Base-by-base conservation (phyloP, 768 basidiomycete species). In the Tricholoma hemisulphureum region DNA sequence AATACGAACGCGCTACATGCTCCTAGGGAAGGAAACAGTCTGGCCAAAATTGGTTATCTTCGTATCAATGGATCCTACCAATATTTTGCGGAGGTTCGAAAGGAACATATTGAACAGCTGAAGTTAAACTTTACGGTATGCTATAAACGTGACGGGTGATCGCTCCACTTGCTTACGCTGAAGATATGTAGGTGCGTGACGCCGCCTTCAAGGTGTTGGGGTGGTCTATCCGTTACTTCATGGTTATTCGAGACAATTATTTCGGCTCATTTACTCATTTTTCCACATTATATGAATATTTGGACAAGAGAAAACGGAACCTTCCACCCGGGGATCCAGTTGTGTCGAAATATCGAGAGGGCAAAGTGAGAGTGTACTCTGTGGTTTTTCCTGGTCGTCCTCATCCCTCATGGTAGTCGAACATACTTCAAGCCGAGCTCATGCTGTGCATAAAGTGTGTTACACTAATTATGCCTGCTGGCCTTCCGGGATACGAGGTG, bases 201-300 rank as follows among this genome's bases (percentile, higher is more conserved):
- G 67, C 86, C 31, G 74, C 82, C 8, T 88, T 87, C 73, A 90
- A 88, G 68, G 76, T 80, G 1, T 74, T 93, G 53, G 95, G 94
- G 21, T 97, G 95, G 95, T 86, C 86, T 2, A 82, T 95, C 58
- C 85, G 95, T 34, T 87, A 93, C 66, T 80, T 96, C 62, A 90
- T 98, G 85, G 84, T 88, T 37, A 67, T 97, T 57, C 86, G 89
- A 46, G 93, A 96, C 66, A 98, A 98, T 71, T 98, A 98, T 71
- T 85, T 98, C 51, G 96, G 96, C 10, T 81, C 84, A 4, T 98
- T 97, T 72, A 97, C 94, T 2, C 91, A 96, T 63, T 98, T 95
- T 65, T 87, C 88, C 2, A 97, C 93, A 0, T 77, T 93, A 39
- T 82, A 81, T 20, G 96, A 98, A 74, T 96, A 93, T 68, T 75